Conservation (phyloP, 352 stramenopile genomes). For the Pythium guiyangense region DNA sequence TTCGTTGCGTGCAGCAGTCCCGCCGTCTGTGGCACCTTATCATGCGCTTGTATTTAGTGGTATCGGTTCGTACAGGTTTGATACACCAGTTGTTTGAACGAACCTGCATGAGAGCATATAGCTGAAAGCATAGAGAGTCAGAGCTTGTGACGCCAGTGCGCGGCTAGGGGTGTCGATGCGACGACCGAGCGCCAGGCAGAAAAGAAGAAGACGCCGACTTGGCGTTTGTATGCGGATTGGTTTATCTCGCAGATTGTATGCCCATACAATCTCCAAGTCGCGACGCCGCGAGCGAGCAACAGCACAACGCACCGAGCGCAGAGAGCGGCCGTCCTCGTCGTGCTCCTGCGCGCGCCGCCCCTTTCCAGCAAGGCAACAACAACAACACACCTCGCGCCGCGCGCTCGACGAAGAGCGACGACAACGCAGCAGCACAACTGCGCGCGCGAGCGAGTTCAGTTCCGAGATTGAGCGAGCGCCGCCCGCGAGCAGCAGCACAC, state of each 20-base stretch:
- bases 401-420: neutral
- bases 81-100: too few species aligned
- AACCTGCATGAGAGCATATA: too few species aligned
- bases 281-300: slow-evolving; percentile 4
- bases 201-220: neutral
- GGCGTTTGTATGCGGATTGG: neutral
- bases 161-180: neutral
- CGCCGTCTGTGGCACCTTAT: too few species aligned
- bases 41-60: too few species aligned
- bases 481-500: neutral
- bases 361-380: slow-evolving; percentile 2
- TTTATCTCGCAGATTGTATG: neutral
- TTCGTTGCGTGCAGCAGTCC: too few species aligned
- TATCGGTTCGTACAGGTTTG: too few species aligned
- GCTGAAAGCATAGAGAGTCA: too few species aligned
- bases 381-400: neutral
- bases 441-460: neutral
- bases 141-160: too few species aligned
- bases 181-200: neutral
- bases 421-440: too few species aligned
- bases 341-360: slow-evolving; percentile 1
- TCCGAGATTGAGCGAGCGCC: neutral
- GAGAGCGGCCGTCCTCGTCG: slow-evolving; percentile 2
- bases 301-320: slow-evolving; percentile 4
- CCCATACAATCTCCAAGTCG: neutral